Evolutionary conservation across 805 yeast genomes (phyloP).

Genomic region (Nakazawaea wickerhamii): DNA sequence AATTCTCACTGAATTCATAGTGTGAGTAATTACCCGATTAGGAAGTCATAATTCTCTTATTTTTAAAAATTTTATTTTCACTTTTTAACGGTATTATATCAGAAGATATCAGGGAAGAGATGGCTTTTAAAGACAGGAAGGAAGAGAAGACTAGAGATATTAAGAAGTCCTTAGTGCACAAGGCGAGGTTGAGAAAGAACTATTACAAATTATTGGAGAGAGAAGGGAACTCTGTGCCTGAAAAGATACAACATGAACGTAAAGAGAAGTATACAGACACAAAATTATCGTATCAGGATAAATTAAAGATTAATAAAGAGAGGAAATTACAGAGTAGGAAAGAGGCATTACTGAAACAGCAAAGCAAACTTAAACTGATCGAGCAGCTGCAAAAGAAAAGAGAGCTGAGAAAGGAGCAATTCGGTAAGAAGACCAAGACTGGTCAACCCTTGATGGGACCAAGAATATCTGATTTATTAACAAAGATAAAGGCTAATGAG

Average conservation of each 20-base stretch:
- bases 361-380: slow-evolving; percentile 24
- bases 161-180: slow-evolving; percentile 67
- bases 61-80: too few species aligned
- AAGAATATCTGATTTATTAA: slow-evolving; percentile 69
- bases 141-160: slow-evolving; percentile 52
- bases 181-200: slow-evolving; percentile 74
- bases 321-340: slow-evolving; percentile 37
- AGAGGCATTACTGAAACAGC: slow-evolving; percentile 35
- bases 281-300: slow-evolving; percentile 34
- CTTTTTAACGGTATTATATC: neutral
- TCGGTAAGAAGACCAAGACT: slow-evolving; percentile 49
- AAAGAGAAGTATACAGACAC: neutral
- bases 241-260: slow-evolving; percentile 25
- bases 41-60: neutral
- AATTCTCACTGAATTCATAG: too few species aligned
- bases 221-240: slow-evolving; percentile 58
- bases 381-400: slow-evolving; percentile 37
- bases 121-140: slow-evolving; percentile 20
- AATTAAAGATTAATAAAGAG: slow-evolving; percentile 39
- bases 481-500: slow-evolving; percentile 43
- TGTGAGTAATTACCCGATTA: neutral
- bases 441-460: slow-evolving; percentile 96
- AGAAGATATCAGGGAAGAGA: slow-evolving; percentile 3
- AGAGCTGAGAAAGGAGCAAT: slow-evolving; percentile 34
- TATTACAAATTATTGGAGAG: slow-evolving; percentile 75